A percentile compares a stretch with the other conserved stretches of the same genome.
Evolutionary conservation across 495 filamentous ascomycete genomes (phyloP).

Genomic region (Annulohypoxylon nitens): DNA sequence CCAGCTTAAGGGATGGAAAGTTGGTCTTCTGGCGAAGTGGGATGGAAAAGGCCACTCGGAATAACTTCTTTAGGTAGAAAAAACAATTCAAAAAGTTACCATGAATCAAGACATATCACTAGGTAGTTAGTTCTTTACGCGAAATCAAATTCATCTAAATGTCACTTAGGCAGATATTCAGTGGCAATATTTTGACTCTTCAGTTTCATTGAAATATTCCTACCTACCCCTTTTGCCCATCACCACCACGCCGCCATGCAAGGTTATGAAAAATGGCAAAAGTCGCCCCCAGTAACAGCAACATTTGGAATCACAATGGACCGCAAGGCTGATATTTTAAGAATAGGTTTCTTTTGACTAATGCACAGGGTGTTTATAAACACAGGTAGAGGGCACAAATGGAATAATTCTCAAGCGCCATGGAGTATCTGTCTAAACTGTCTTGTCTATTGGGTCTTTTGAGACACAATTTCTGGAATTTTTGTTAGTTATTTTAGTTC

Average conservation of each 20-base stretch:
- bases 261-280: background rate
- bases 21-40: conserved; percentile 70
- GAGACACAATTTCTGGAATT: conserved; percentile 63
- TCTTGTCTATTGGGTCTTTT: conserved; percentile 66
- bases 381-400: conserved; percentile 57
- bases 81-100: background rate
- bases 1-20: conserved; percentile 73
- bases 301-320: conserved; percentile 18
- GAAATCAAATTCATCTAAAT: background rate
- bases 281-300: background rate
- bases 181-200: background rate
- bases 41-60: conserved; percentile 5
- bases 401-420: conserved; percentile 55
- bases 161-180: background rate
- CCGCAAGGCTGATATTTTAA: conserved; percentile 28
- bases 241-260: conserved; percentile 1
- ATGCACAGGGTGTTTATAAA: conserved; percentile 56
- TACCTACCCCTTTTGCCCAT: conserved; percentile 10
- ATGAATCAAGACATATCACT: background rate
- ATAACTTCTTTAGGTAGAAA: background rate
- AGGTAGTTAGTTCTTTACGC: background rate
- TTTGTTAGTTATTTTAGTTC: too few relatives aligned
- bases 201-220: conserved; percentile 2
- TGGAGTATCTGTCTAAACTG: conserved; percentile 55
- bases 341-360: conserved; percentile 52